phyloP scores from a whole-genome alignment of 306 rosid genomes.

The Datisca glomerata region DNA sequence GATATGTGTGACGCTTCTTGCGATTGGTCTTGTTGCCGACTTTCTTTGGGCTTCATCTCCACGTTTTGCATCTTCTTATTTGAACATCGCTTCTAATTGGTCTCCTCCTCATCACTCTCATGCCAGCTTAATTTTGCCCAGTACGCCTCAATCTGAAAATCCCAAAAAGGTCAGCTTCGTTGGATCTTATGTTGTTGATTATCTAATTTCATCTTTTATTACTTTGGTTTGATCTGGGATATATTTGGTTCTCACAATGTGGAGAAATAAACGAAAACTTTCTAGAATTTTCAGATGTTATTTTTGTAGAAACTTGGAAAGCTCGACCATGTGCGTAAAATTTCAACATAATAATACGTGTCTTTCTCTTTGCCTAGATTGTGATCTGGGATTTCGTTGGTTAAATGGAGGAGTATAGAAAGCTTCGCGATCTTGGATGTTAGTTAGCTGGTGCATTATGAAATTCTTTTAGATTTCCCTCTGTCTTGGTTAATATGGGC shows the following conservation, averaged over 20 bases:
- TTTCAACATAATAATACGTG: too few relatives aligned
- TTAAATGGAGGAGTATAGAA: neutral
- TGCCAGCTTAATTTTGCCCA: slow-evolving; percentile 13
- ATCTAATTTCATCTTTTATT: neutral
- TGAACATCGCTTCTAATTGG: slow-evolving; percentile 23
- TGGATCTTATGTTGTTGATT: neutral
- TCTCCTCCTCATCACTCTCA: slow-evolving; percentile 15
- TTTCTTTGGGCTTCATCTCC: slow-evolving; percentile 73
- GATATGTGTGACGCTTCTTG: slow-evolving; percentile 48
- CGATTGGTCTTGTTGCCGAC: slow-evolving; percentile 58
- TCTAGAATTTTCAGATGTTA: too few relatives aligned
- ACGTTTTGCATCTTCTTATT: slow-evolving; percentile 12
- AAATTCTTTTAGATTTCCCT: neutral
- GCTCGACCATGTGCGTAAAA: too few relatives aligned
- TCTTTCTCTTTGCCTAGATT: too few relatives aligned
- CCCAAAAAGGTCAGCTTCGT: slow-evolving; percentile 17
- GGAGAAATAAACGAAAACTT: too few relatives aligned
- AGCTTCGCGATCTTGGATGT: neutral
- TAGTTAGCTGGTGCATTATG: neutral
- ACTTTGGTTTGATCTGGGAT: slow-evolving; percentile 6
- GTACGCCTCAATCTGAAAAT: neutral
- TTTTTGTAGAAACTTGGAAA: neutral
- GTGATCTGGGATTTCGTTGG: neutral
- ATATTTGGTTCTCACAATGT: neutral
- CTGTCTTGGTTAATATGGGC: neutral